phyloP scores from a whole-genome alignment of 1,284 basidiomycete species.

The Filobasidium uniguttulatum region DNA sequence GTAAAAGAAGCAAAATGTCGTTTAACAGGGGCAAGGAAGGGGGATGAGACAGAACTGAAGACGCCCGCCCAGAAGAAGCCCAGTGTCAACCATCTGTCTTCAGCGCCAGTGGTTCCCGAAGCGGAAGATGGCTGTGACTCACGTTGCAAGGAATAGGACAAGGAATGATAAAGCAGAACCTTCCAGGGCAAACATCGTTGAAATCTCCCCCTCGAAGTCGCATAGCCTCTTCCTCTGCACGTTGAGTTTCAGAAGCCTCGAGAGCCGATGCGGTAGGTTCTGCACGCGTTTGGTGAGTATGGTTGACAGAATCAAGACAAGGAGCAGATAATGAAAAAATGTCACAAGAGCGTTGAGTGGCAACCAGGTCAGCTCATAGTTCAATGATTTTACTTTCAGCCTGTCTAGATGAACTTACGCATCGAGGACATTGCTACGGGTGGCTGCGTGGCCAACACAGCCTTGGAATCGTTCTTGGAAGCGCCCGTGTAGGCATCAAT shows the following conservation, averaged over 20 bases:
- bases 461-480: background rate
- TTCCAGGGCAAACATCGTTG: conserved; percentile 12
- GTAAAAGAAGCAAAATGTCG: too few species aligned
- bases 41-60: background rate
- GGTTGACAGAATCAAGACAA: background rate
- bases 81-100: background rate
- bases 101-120: background rate
- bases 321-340: too few species aligned
- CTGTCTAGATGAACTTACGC: background rate
- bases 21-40: too few species aligned
- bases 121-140: background rate
- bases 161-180: conserved; percentile 14
- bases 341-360: too few species aligned
- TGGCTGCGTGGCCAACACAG: background rate
- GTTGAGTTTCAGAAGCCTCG: conserved; percentile 3
- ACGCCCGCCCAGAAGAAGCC: background rate
- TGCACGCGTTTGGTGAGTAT: background rate
- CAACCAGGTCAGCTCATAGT: too few species aligned
- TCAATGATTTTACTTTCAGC: too few species aligned
- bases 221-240: conserved; percentile 8
- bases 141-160: conserved; percentile 14
- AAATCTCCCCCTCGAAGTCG: conserved; percentile 10
- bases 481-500: background rate
- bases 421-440: background rate
- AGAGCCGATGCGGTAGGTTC: conserved; percentile 6